These are phyloP conservation scores for Penicillium sp. DNA, from an alignment of 2,329 filamentous ascomycete genomes.

Conservation along the genomic window DNA sequence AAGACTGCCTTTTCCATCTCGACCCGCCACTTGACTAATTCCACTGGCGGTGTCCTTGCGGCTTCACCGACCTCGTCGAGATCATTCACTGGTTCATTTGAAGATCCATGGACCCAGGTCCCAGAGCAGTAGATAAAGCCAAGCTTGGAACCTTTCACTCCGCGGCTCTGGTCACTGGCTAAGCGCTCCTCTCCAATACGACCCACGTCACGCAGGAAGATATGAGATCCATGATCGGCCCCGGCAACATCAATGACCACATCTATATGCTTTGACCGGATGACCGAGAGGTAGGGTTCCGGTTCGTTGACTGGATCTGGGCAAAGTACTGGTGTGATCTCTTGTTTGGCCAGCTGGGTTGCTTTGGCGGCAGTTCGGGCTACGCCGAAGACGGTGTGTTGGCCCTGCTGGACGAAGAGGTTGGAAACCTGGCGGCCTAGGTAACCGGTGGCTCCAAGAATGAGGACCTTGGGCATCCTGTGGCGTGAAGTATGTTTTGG, in stretches of 20 bases:
- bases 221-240: neutral
- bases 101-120: conserved; percentile 13
- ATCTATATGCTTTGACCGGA: conserved; percentile 11
- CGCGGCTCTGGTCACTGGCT: neutral
- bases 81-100: conserved; percentile 7
- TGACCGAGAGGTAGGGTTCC: neutral
- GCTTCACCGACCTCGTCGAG: conserved; percentile 4
- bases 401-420: conserved; percentile 8
- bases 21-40: conserved; percentile 10
- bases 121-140: conserved; percentile 15
- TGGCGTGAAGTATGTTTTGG: neutral
- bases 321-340: conserved; percentile 24
- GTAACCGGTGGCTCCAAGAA: conserved; percentile 30
- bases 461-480: conserved; percentile 19
- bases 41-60: neutral
- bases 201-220: neutral
- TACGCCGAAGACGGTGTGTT: conserved; percentile 35
- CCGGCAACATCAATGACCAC: conserved; percentile 6
- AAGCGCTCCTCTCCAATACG: neutral
- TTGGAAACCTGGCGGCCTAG: conserved; percentile 18
- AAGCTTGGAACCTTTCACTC: neutral
- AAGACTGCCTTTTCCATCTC: conserved; percentile 9
- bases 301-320: conserved; percentile 4
- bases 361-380: conserved; percentile 49
- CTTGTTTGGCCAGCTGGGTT: conserved; percentile 50